Percentiles rank a stretch among this genome's conserved stretches.
Evolutionary conservation across 805 yeast genomes (phyloP).

Genomic region (Lipomyces sp.): DNA sequence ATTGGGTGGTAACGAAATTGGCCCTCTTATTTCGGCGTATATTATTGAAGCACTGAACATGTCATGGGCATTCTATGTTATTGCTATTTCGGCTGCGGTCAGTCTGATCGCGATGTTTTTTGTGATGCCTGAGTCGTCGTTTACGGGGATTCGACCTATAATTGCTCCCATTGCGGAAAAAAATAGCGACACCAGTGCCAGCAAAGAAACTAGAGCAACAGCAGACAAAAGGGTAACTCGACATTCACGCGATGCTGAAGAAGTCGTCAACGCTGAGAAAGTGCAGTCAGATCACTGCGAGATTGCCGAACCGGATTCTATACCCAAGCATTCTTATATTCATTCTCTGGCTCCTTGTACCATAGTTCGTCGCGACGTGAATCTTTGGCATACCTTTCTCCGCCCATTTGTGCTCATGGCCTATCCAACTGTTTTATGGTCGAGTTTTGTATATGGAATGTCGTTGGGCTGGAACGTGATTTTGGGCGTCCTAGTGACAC

Average conservation of each 20-base stretch:
- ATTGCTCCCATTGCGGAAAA: no score
- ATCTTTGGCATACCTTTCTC: conserved; percentile 51
- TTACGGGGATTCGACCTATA: conserved; percentile 37
- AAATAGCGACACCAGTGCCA: conserved; percentile 46
- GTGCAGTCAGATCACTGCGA: conserved; percentile 44
- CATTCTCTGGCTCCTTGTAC: conserved; percentile 41
- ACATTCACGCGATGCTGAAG: no score
- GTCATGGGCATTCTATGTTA: conserved; percentile 61
- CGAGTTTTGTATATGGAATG: conserved; percentile 54
- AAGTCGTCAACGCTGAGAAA: conserved; percentile 49
- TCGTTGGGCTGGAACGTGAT: conserved; percentile 49
- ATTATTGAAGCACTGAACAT: conserved; percentile 49
- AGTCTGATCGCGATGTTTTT: conserved; percentile 46
- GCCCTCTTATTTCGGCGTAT: conserved; percentile 55
- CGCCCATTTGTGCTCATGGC: conserved; percentile 51
- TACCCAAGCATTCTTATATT: conserved; percentile 32
- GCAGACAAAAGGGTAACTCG: no score
- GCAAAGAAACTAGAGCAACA: no score
- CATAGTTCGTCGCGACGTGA: conserved; percentile 50
- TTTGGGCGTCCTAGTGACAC: no score
- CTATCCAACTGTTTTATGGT: conserved; percentile 53
- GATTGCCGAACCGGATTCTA: conserved; percentile 37
- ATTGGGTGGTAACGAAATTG: conserved; percentile 52
- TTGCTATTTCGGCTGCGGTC: conserved; percentile 51
- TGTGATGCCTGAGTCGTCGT: conserved; percentile 63